A percentile compares a stretch with the other conserved stretches of the same genome.
These are phyloP conservation scores for Russula foetens DNA, from an alignment of 768 basidiomycete genomes.

Conservation along the genomic window DNA sequence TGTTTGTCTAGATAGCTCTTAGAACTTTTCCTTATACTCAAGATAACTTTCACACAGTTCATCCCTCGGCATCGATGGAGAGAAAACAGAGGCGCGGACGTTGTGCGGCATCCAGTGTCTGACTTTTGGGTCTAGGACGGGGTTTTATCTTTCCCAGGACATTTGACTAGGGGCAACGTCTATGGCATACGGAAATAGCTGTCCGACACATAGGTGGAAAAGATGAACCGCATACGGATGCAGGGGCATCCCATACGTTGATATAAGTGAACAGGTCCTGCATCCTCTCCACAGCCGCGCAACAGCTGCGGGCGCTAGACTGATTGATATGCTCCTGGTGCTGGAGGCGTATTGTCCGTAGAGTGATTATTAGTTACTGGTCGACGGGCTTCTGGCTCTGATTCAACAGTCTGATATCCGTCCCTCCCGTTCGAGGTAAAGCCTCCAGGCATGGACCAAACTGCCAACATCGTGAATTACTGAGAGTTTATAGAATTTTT, in stretches of 20 bases:
- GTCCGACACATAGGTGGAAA: background rate
- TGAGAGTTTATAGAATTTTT: background rate
- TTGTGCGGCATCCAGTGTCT: background rate
- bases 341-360: constrained; percentile 17
- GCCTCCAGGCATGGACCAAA: constrained; percentile 40
- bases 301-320: constrained; percentile 20
- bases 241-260: background rate
- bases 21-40: background rate
- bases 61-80: background rate
- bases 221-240: background rate
- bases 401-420: constrained; percentile 32
- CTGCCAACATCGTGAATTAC: constrained; percentile 19
- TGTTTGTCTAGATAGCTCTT: background rate
- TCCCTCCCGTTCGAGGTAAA: constrained; percentile 30
- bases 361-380: constrained; percentile 22
- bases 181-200: background rate
- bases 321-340: constrained; percentile 29
- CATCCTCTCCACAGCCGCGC: background rate
- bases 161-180: background rate
- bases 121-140: background rate
- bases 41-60: background rate
- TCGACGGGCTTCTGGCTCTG: constrained; percentile 14
- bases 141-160: background rate
- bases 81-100: background rate
- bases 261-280: background rate